Base-by-base conservation (phyloP, 345 rosid genomes). In the Moricandia arvensis region DNA sequence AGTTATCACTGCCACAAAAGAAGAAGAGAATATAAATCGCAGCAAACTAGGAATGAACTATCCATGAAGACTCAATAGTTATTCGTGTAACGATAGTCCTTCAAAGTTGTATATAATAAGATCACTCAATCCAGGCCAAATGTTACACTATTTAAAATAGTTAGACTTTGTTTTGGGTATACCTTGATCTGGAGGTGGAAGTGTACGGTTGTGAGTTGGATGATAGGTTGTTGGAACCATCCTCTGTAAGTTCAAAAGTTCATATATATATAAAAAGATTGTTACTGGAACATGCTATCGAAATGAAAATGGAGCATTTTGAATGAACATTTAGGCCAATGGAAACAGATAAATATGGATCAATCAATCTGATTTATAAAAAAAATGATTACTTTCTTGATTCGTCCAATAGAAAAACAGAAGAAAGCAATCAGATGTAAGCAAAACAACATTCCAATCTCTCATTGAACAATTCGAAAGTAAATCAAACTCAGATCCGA, bases 171-270 rank as follows among this genome's bases (percentile, higher is more conserved):
- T 49, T 49, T 49, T n/a, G 57, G 5, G 18, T 47, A 16, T 79
- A 90, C 96, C 95, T 84, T 93, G 98, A 81, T 89, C 85, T 11
- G 95, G 86, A 45, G 96, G 93, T 67, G 96, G 98, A 81, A 88
- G 75, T 66, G 98, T 85, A 74, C 90, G 85, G 86, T 77, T 81
- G 75, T 90, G 96, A 27, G 93, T 93, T 11, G 93, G 95, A 71
- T 76, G 90, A 81, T 89, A 90, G 17, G 90, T 90, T 13, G 86
- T 81, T 53, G 91, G 91, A n/a, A 81, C 63, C 86, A 87, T 75
- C 83, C 82, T 90, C 98, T 90, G 69, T 6, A 30, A 5, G 49
- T 1, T 2, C 43, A n/a, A n/a, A n/a, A n/a, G n/a, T n/a, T n/a
- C n/a, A n/a, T n/a, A n/a, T n/a, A n/a, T n/a, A n/a, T 30, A n/a